Evolutionary conservation across 148 eudicot species (phyloP).

Genomic region (Linanthus parryae): DNA sequence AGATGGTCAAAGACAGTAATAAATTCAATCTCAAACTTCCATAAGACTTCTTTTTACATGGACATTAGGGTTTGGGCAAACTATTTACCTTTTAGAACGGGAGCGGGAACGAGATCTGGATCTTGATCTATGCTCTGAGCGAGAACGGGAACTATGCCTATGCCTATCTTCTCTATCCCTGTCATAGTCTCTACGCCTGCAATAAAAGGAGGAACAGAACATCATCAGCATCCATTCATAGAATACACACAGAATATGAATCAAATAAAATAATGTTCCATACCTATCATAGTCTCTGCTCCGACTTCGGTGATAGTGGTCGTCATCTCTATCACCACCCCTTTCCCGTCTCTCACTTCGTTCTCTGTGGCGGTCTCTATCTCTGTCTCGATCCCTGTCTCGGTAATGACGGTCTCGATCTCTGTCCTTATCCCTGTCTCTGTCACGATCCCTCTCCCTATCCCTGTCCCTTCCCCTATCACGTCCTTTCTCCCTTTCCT

Average conservation of each 20-base stretch:
- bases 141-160: constrained; percentile 65
- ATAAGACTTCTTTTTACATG: too few relatives aligned
- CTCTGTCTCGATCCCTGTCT: constrained; percentile 13
- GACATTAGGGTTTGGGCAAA: not conserved
- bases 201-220: constrained; percentile 1
- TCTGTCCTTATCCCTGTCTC: constrained; percentile 29
- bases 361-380: constrained; percentile 45
- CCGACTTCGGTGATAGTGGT: constrained; percentile 45
- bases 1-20: too few relatives aligned
- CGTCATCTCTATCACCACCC: constrained; percentile 65
- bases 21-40: too few relatives aligned
- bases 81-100: constrained; percentile 66
- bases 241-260: not conserved
- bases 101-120: constrained; percentile 79
- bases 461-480: constrained; percentile 31
- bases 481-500: constrained; percentile 30
- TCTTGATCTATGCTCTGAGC: constrained; percentile 63
- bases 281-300: constrained; percentile 69
- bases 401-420: constrained; percentile 39
- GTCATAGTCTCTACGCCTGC: constrained; percentile 67
- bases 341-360: constrained; percentile 68
- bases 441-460: constrained; percentile 32
- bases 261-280: not conserved
- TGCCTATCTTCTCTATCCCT: constrained; percentile 65
- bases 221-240: not conserved